Base-by-base conservation (phyloP, 805 yeast species). In the Candida glaebosa region DNA sequence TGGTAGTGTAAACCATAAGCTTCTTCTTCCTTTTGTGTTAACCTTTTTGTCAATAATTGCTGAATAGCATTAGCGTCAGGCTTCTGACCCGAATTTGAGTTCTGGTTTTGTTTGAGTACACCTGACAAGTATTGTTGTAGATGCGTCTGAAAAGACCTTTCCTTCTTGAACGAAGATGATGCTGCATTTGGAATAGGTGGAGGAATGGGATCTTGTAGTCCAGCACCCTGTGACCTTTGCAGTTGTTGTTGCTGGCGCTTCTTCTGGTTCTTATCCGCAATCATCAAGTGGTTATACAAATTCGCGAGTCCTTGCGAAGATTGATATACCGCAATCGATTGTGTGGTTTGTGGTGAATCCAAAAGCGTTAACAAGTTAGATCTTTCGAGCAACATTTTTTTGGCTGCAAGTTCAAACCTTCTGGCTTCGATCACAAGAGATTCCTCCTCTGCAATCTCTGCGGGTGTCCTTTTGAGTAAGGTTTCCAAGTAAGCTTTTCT, bases 381-480 rank as follows among this genome's bases (percentile, higher is more conserved):
- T 49, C 99, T 75, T 59, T 93, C 99, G 37, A 73, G 67, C 40
- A 89, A 73, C 72, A 91, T 85, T 60, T 87, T 85, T 67, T 88
- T 90, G 0, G 97, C 95, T 2, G 95, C 87, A 43, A 88, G 77
- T 57, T 93, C 98, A 47, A 93, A 87, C 49, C 91, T 82, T 37
- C 95, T 78, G 2, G 97, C 95, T 58, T 93, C 99, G 22, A 91
- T 82, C 8, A 93, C 87, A 38, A 93, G 69, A 0, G 96, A 88
- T 60, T 93, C 98, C 58, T 93, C 99, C 65, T 93, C 99, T 0
- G 98, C 98, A 34, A 93, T 87, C 58, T 93, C 99, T 0, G 97
- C 95, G 1, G 99, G 97, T 2, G 91, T 81, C 50, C 99, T 71
- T 28, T 81, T 80, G 33, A 91, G 70, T 30, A 93, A 67, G 46